Evolutionary conservation across 495 filamentous ascomycete species (phyloP).

Genomic region (Aspergillus sclerotioniger): DNA sequence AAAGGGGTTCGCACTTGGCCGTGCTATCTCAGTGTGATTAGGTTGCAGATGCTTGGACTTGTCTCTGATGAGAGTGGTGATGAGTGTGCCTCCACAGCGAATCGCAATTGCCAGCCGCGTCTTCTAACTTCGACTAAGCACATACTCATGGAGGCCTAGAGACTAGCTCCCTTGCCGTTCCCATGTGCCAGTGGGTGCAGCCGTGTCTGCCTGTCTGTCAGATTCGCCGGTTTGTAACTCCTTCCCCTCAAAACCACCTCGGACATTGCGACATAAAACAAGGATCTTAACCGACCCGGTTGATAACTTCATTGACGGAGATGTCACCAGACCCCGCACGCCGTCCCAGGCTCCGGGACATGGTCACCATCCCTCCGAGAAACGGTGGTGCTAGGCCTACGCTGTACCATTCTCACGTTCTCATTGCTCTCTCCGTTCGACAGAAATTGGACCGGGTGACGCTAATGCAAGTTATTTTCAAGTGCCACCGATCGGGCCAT

Average conservation of each 20-base stretch:
- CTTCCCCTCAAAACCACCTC: background rate
- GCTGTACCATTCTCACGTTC: background rate
- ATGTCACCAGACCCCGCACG: constrained; percentile 26
- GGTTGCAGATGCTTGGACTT: constrained; percentile 13
- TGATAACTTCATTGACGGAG: constrained; percentile 9
- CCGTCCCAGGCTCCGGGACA: constrained; percentile 15
- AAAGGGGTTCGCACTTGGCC: constrained; percentile 10
- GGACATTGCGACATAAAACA: background rate
- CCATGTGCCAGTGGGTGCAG: constrained; percentile 17
- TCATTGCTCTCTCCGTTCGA: background rate
- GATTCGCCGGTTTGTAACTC: constrained; percentile 1
- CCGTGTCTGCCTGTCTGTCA: constrained; percentile 2
- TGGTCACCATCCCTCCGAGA: constrained; percentile 3
- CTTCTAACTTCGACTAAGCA: constrained; percentile 11
- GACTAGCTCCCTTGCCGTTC: constrained; percentile 7
- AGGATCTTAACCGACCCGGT: constrained; percentile 13
- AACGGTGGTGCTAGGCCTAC: background rate
- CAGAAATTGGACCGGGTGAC: constrained; percentile 26
- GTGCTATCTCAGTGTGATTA: constrained; percentile 14
- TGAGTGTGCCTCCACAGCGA: constrained; percentile 9
- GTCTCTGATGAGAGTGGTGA: constrained; percentile 4
- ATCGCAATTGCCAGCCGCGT: constrained; percentile 5
- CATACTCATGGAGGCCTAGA: background rate
- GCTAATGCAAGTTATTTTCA: constrained; percentile 47
- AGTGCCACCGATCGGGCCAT: constrained; percentile 17